Percentiles rank a stretch among this genome's conserved stretches.
These are phyloP conservation scores for Eragrostis nindensis DNA, from an alignment of 176 grass and related monocot genomes.

Conservation along the genomic window DNA sequence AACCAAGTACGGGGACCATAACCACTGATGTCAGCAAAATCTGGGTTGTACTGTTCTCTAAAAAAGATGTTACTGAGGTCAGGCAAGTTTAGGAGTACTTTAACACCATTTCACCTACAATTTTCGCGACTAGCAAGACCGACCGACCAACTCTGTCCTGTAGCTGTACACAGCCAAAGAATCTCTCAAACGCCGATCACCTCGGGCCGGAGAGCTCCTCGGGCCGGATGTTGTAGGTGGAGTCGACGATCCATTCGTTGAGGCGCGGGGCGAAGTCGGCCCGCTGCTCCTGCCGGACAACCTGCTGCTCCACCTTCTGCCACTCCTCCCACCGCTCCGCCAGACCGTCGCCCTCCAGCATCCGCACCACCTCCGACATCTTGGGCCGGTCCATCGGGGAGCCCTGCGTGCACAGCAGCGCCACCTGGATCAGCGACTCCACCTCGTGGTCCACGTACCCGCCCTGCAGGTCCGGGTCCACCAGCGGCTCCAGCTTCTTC, in stretches of 20 bases:
- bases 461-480: constrained; percentile 65
- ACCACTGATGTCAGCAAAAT: background rate
- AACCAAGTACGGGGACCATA: too few species aligned
- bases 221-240: constrained; percentile 54
- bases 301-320: constrained; percentile 90
- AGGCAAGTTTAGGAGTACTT: background rate
- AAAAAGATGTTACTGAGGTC: background rate
- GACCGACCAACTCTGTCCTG: background rate
- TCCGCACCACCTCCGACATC: constrained; percentile 82
- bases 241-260: constrained; percentile 63
- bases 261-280: constrained; percentile 48
- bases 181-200: constrained; percentile 35
- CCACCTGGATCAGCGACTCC: constrained; percentile 73
- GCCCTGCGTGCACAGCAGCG: constrained; percentile 74
- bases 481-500: constrained; percentile 65
- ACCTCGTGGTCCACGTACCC: constrained; percentile 56
- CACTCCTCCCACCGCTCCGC: constrained; percentile 81
- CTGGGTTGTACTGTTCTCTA: background rate
- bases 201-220: constrained; percentile 72
- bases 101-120: background rate
- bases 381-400: constrained; percentile 73
- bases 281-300: constrained; percentile 65
- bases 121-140: constrained; percentile 4
- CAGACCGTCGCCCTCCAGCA: constrained; percentile 80
- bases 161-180: constrained; percentile 34